phyloP scores from a whole-genome alignment of 1,139 yeast species.

The Pichia sp. region DNA sequence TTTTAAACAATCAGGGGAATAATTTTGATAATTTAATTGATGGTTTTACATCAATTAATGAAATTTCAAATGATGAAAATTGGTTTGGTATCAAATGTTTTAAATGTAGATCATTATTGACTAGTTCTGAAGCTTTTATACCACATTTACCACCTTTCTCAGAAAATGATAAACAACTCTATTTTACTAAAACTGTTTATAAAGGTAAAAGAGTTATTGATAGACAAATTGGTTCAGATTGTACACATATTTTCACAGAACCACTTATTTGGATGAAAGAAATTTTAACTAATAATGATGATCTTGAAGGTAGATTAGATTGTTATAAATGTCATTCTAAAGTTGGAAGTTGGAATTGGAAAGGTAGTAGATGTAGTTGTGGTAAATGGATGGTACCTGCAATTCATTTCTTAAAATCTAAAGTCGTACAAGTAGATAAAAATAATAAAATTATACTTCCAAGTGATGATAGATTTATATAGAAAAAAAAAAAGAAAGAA shows the following conservation, averaged over 20 bases:
- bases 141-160: conserved; percentile 52
- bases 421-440: conserved; percentile 45
- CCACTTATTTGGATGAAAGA: conserved; percentile 88
- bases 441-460: conserved; percentile 12
- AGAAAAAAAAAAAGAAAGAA: neutral
- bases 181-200: conserved; percentile 54
- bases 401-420: conserved; percentile 69
- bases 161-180: conserved; percentile 52
- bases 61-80: conserved; percentile 14
- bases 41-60: conserved; percentile 17
- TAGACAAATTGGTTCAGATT: conserved; percentile 45
- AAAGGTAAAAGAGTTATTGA: conserved; percentile 51
- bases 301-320: conserved; percentile 73
- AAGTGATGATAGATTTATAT: conserved; percentile 14
- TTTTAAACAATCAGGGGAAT: conserved; percentile 9
- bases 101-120: conserved; percentile 57
- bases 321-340: conserved; percentile 84
- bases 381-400: conserved; percentile 97
- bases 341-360: conserved; percentile 91
- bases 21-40: conserved; percentile 28
- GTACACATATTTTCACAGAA: conserved; percentile 84
- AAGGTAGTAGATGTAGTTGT: conserved; percentile 89
- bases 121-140: conserved; percentile 41
- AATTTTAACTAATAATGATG: conserved; percentile 79
- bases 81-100: conserved; percentile 46